Conservation (phyloP, 2,329 filamentous ascomycete species). For the Curvularia lunata region DNA sequence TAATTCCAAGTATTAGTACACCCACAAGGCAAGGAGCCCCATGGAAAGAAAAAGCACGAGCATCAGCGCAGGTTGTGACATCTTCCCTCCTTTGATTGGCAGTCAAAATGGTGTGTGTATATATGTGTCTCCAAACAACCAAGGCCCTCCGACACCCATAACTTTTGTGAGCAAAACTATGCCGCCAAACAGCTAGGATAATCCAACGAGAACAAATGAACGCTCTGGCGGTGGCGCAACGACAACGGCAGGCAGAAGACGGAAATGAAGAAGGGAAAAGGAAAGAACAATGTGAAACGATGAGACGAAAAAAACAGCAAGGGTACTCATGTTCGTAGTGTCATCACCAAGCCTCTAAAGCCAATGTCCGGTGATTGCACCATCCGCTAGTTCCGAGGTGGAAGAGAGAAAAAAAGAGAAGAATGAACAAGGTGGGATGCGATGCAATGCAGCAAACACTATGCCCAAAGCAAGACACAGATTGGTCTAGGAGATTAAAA, state of each 20-base stretch:
- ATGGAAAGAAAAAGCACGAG: neutral
- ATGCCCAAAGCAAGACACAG: conserved; percentile 24
- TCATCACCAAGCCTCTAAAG: conserved; percentile 20
- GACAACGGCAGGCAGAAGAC: conserved; percentile 4
- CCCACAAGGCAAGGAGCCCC: too few relatives aligned
- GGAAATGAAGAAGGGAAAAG: conserved; percentile 1
- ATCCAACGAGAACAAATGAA: conserved; percentile 4
- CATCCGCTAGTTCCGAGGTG: conserved; percentile 13
- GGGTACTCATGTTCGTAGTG: conserved; percentile 30
- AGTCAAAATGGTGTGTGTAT: neutral
- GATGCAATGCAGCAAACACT: conserved; percentile 11
- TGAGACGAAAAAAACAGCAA: conserved; percentile 2
- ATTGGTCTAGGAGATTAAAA: conserved; percentile 37
- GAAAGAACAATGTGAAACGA: conserved; percentile 10
- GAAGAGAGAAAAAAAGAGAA: conserved; percentile 7
- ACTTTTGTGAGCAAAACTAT: conserved; percentile 5
- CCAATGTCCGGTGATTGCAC: conserved; percentile 22
- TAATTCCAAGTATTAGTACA: neutral
- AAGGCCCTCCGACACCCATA: neutral
- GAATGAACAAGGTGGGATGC: neutral
- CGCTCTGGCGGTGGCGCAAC: neutral
- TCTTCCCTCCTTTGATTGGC: neutral
- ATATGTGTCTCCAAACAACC: neutral
- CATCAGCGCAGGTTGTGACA: neutral
- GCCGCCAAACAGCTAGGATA: conserved; percentile 4